phyloP scores from a whole-genome alignment of 352 stramenopile species.

The Globisporangium emineosum region DNA sequence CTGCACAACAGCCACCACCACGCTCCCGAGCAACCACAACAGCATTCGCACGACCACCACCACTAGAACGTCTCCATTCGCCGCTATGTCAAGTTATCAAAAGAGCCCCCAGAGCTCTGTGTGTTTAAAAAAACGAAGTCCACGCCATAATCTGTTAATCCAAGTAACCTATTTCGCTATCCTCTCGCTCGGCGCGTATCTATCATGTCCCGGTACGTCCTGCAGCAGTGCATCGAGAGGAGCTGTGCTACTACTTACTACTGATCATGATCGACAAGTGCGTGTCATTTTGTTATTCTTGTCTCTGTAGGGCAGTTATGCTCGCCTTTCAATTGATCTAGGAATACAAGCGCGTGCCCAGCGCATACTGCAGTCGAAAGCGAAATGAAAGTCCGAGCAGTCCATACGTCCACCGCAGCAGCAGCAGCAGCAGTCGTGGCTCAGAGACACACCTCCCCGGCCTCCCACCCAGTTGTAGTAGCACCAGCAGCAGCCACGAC shows the following conservation, averaged over 20 bases:
- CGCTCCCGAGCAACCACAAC: background rate
- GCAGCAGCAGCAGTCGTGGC: no score
- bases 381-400: background rate
- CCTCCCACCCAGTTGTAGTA: background rate
- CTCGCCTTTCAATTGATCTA: background rate
- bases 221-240: background rate
- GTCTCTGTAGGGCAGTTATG: background rate
- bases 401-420: background rate
- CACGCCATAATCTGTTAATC: background rate
- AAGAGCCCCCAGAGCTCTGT: background rate
- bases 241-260: no score
- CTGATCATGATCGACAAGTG: background rate
- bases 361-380: background rate
- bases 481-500: background rate
- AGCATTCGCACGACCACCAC: background rate
- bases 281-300: background rate
- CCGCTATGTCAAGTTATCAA: background rate
- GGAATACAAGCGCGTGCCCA: background rate
- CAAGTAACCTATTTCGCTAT: slow-evolving; percentile 10
- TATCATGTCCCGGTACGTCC: no score
- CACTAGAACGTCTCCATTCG: background rate
- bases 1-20: background rate
- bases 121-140: background rate
- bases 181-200: background rate
- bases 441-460: no score